Evolutionary conservation across 2,329 filamentous ascomycete genomes (phyloP), one percentile per base, ranked within the genome.

Genomic region (Coniella vitis): DNA sequence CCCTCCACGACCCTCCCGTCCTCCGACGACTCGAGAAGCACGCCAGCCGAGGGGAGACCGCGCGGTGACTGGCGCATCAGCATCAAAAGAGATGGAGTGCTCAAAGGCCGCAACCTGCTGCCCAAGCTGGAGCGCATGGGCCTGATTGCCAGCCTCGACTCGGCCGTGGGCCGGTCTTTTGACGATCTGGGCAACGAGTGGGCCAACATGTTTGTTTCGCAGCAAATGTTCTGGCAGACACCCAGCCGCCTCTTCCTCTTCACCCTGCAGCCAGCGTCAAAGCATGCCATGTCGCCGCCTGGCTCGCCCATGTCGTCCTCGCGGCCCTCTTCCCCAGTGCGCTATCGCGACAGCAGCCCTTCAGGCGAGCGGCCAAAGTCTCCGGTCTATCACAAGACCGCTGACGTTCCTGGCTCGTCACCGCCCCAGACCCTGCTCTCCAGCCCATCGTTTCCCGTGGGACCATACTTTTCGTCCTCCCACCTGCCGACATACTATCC

Each of bases 111-210:
- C 51, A 89, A 93, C 56, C 70, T 95, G 55, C 78, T 96, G 38
- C 87, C 87, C 20, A 95, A 96, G 71, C 78, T 96, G 38, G 91
- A 96, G 70, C 80, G 90, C 48, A 96, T 96, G 90, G 90, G 90
- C 1, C 67, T 97, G 45, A 82, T 96, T 44, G 75, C 84, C 0
- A 86, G 78, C 20, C 77, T 87, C 47, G 84, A 94, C 59, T 88
- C 87, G 0, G 77, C 79, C 1, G 86, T 93, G 2, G 88, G 88
- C 4, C 72, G 76, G 1, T 76, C 79, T 34, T 64, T 79, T 38
- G 78, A 84, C 44, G 78, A 81, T 40, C 73, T 75, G 32, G 73
- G 78, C 9, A 77, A 83, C 37, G 81, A 78, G 45, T 95, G 87
- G 87, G 74, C 74, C 22, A 72, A 79, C 44, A 90, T 95, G 84